Conservation (phyloP, 257 asterid genomes). For the Solanum tarijense region DNA sequence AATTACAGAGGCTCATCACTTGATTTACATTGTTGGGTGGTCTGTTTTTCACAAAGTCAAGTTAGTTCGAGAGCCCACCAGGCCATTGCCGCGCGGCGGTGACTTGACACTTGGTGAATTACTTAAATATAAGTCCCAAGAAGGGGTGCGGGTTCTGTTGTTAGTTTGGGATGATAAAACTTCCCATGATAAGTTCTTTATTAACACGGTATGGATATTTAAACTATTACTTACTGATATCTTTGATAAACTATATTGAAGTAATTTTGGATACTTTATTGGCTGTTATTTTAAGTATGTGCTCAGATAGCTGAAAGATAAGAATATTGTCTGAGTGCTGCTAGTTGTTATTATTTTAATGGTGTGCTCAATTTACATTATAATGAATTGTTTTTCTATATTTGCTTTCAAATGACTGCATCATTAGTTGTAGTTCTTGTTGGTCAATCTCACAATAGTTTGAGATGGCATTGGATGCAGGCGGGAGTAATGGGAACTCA, state of each 20-base stretch:
- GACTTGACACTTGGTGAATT: conserved; percentile 81
- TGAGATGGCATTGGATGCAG: conserved; percentile 29
- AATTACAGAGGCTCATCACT: conserved; percentile 76
- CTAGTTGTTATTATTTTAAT: background rate
- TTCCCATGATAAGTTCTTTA: conserved; percentile 53
- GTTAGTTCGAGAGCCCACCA: conserved; percentile 66
- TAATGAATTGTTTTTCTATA: background rate
- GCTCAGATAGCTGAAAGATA: background rate
- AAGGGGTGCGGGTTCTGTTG: conserved; percentile 88
- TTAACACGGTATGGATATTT: conserved; percentile 49
- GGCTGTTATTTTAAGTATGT: background rate
- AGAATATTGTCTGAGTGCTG: background rate
- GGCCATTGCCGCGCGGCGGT: conserved; percentile 76
- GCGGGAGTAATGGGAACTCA: conserved; percentile 82
- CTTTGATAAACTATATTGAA: background rate
- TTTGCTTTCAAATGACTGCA: background rate
- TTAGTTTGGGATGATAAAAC: conserved; percentile 94
- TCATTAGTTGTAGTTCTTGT: background rate
- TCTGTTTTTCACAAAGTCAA: conserved; percentile 67
- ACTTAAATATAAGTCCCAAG: conserved; percentile 82
- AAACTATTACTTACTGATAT: background rate
- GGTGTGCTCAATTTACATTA: background rate
- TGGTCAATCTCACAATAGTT: conserved; percentile 3
- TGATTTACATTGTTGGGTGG: conserved; percentile 90
- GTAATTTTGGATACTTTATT: background rate